Evolutionary conservation across 73 alveolate species (phyloP).

Genomic region (Tetrahymena thermophila): DNA sequence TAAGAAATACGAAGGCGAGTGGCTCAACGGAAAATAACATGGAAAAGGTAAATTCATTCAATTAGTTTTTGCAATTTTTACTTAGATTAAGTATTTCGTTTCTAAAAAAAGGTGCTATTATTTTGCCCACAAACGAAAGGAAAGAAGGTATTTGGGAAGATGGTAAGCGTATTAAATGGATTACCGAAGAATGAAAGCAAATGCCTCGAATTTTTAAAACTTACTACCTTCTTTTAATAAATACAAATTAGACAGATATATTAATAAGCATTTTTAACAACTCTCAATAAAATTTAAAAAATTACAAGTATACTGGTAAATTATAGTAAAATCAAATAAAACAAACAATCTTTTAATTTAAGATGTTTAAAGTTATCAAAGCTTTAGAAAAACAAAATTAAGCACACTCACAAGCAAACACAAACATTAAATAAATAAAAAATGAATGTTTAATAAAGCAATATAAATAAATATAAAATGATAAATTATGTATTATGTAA

Average conservation of each 20-base stretch:
- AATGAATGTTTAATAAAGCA: background rate
- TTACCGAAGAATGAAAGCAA: conserved; percentile 22
- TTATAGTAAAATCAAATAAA: too few relatives aligned
- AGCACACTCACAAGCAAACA: background rate
- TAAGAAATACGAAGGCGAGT: conserved; percentile 36
- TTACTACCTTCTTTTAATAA: background rate
- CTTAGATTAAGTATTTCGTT: background rate
- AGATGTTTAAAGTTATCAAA: background rate
- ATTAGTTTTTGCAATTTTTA: background rate
- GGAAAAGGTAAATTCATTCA: conserved; percentile 15
- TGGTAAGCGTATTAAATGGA: conserved; percentile 59
- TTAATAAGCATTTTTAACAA: background rate
- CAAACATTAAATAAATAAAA: too few relatives aligned
- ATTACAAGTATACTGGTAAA: background rate
- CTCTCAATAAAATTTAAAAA: background rate
- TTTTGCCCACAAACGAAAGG: background rate
- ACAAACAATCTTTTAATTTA: background rate
- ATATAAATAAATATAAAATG: background rate
- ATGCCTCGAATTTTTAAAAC: background rate
- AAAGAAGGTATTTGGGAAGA: conserved; percentile 55
- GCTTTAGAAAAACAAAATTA: background rate
- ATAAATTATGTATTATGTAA: background rate
- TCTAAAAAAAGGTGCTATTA: background rate
- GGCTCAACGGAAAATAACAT: conserved; percentile 38
- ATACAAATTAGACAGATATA: background rate